These are phyloP conservation scores for Penicillium desertorum DNA, from an alignment of 495 filamentous ascomycete genomes.

Conservation along the genomic window DNA sequence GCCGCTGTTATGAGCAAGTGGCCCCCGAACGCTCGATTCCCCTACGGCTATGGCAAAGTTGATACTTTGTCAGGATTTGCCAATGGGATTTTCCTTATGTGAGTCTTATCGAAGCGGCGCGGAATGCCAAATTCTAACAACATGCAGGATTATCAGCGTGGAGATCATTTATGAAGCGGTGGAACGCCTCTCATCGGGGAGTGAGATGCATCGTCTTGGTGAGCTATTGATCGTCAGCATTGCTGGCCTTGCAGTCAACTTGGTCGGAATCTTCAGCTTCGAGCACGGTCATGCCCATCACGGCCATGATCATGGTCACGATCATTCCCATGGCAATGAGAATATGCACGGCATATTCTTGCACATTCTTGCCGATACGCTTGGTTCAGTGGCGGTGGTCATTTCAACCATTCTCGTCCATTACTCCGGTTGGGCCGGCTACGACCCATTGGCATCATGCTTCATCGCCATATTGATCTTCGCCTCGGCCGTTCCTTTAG, in stretches of 20 bases:
- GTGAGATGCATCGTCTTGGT: constrained; percentile 75
- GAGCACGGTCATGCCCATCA: constrained; percentile 63
- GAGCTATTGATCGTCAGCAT: constrained; percentile 87
- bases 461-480: constrained; percentile 93
- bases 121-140: constrained; percentile 27
- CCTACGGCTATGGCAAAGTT: constrained; percentile 95
- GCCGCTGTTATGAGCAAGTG: constrained; percentile 98
- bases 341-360: constrained; percentile 99
- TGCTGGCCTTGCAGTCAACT: constrained; percentile 81
- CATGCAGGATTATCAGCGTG: constrained; percentile 77
- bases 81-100: constrained; percentile 96
- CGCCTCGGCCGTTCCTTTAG: constrained; percentile 80
- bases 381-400: constrained; percentile 92
- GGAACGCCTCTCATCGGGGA: constrained; percentile 77
- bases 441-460: constrained; percentile 91
- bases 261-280: constrained; percentile 89
- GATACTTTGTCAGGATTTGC: constrained; percentile 95
- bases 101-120: constrained; percentile 24
- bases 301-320: constrained; percentile 65
- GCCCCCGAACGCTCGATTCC: constrained; percentile 83
- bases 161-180: constrained; percentile 96
- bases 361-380: constrained; percentile 91
- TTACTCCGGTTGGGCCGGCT: constrained; percentile 85
- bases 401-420: constrained; percentile 86
- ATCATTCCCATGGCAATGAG: constrained; percentile 77